These are phyloP conservation scores for Fusarium sp. DNA, from an alignment of 2,329 filamentous ascomycete species.

Conservation along the genomic window DNA sequence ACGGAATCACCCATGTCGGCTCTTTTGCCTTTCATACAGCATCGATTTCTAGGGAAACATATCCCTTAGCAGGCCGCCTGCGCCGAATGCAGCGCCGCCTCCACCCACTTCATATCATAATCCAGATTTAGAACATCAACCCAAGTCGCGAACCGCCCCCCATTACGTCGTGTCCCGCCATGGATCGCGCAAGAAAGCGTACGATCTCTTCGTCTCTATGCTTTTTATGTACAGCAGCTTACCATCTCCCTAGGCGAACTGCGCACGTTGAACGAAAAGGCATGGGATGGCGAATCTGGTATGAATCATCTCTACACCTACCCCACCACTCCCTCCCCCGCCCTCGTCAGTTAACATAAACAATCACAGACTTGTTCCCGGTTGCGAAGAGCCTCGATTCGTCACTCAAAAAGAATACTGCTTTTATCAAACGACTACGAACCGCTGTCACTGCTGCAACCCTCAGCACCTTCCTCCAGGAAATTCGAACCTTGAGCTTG, in stretches of 20 bases:
- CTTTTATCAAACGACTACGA: conserved; percentile 95
- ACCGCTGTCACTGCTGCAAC: conserved; percentile 86
- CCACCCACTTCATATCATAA: conserved; percentile 35
- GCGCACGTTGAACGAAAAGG: conserved; percentile 85
- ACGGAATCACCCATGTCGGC: conserved; percentile 56
- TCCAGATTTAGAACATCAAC: conserved; percentile 28
- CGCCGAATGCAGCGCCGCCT: conserved; percentile 62
- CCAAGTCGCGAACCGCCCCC: conserved; percentile 44
- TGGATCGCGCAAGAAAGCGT: conserved; percentile 77
- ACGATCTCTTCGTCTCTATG: conserved; percentile 44
- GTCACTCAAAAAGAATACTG: conserved; percentile 96
- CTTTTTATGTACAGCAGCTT: conserved; percentile 14
- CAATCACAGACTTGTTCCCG: conserved; percentile 75
- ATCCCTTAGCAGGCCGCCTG: conserved; percentile 58
- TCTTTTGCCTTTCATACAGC: conserved; percentile 52
- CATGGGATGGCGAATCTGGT: conserved; percentile 93
- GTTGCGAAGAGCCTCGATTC: conserved; percentile 88
- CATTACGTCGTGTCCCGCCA: conserved; percentile 56
- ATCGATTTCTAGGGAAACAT: conserved; percentile 52
- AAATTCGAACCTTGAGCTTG: conserved; percentile 89
- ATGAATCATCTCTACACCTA: conserved; percentile 43
- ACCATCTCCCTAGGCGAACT: conserved; percentile 76
- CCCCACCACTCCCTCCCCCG: conserved; percentile 30
- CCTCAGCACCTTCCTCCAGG: conserved; percentile 85
- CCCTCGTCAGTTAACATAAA: conserved; percentile 34